Evolutionary conservation across 352 stramenopile species (phyloP).

Genomic region (Phytophthora podocarpi): DNA sequence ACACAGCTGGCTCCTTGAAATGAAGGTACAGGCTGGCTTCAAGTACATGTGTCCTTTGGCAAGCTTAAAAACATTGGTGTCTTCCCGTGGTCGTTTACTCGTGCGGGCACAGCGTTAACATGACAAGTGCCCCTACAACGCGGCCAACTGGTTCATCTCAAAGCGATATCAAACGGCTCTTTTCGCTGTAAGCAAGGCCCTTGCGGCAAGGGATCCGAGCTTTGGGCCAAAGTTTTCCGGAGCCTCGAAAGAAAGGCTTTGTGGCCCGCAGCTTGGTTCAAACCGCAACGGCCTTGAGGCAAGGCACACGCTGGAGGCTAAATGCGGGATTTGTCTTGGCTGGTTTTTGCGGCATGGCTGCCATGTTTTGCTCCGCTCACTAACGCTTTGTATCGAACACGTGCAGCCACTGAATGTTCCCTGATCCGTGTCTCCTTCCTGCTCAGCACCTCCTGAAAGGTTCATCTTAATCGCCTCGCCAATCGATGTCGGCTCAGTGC

Average conservation of each 20-base stretch:
- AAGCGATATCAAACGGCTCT: conserved; percentile 22
- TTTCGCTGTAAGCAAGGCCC: conserved; percentile 16
- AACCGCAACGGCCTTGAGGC: not conserved
- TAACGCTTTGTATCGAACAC: conserved; percentile 26
- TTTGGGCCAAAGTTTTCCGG: not conserved
- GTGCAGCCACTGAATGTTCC: conserved; percentile 22
- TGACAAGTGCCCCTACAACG: conserved; percentile 9
- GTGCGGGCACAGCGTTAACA: conserved; percentile 6
- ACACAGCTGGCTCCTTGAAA: conserved; percentile 14
- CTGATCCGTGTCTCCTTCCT: conserved; percentile 28
- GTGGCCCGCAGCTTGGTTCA: no score
- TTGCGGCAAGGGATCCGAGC: not conserved
- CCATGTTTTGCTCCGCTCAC: conserved; percentile 20
- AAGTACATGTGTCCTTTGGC: not conserved
- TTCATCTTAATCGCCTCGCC: not conserved
- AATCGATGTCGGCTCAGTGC: conserved; percentile 16
- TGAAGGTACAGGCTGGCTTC: conserved; percentile 20
- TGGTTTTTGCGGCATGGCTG: conserved; percentile 23
- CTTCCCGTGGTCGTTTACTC: conserved; percentile 17
- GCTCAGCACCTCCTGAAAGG: not conserved
- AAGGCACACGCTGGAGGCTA: conserved; percentile 19
- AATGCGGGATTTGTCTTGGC: conserved; percentile 30
- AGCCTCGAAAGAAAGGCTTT: conserved; percentile 10
- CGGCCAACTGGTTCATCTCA: conserved; percentile 20
- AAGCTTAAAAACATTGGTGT: not conserved